Base-by-base conservation (phyloP, 192 early-diverging fungal species). In the Gaertneriomyces semiglobifer region DNA sequence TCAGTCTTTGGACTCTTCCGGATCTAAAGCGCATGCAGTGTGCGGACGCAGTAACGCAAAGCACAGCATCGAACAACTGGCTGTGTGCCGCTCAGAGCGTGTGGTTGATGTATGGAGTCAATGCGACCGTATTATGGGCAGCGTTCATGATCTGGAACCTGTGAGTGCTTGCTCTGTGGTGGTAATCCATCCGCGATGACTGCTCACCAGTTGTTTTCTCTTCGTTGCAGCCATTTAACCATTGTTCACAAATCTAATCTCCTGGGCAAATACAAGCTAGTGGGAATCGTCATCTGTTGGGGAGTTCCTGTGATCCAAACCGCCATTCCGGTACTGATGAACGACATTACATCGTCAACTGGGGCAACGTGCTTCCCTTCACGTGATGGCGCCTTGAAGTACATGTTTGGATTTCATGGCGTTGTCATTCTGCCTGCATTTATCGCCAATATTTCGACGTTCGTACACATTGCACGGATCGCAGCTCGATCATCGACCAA, bases 81-180 rank as follows among this genome's bases (percentile, higher is more conserved):
- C 63, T 71, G 9, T 71, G 70, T 55, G 70, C 55, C 11, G 42
- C 60, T 1, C 70, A 71, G 44, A 63, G 33, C 14, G 63, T 63
- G 7, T 53, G 52, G 62, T 10, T 65, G 43, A 25, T 71, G 55
- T n/a, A 56, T 40, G 54, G 53, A 41, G 70, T 66, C 60, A 53
- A 71, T 48, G 70, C 63, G 7, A 53, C 54, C 43, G 63, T 71
- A 9, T 40, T 71, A 5, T 71, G 70, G 70, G 70, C 50, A 2
- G 53, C 53, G 1, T 71, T 65, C 63, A 71, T 71, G 70, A 71
- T 71, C 16, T 64, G 41, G 53, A 71, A 71, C 59, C 43, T 71
- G 62, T 66, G 58, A 44, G 65, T 66, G 12, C 14, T n/a, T 12
- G 48, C 33, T 16, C 55, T 33, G 25, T 33, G 25, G 25, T 33